Percentiles rank a stretch among this genome's conserved stretches.
These are phyloP conservation scores for Tricladium varicosporioides DNA, from an alignment of 2,329 filamentous ascomycete species.

Conservation along the genomic window DNA sequence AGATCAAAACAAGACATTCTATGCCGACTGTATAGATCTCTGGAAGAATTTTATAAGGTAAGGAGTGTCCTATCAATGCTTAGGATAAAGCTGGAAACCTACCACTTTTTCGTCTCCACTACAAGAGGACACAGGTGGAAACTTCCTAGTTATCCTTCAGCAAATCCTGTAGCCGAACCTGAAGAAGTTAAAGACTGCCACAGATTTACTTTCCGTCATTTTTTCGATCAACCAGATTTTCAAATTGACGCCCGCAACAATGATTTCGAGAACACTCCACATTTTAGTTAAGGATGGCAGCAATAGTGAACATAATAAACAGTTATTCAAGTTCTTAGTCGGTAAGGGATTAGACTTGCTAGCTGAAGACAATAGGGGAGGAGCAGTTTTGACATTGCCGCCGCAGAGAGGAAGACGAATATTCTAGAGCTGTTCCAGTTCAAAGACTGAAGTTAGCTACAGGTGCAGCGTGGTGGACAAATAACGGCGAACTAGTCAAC, in stretches of 20 bases:
- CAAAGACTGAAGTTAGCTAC: too few relatives aligned
- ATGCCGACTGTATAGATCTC: neutral
- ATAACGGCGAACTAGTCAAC: too few relatives aligned
- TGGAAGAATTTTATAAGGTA: neutral
- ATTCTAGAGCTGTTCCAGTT: slow-evolving; percentile 7
- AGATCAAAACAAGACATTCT: neutral
- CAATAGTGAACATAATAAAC: neutral
- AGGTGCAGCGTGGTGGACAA: too few relatives aligned
- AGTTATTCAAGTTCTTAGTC: neutral
- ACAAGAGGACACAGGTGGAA: neutral
- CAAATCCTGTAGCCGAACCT: neutral
- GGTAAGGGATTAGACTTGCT: slow-evolving; percentile 12
- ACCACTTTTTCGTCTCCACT: neutral
- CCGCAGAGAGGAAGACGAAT: slow-evolving; percentile 4
- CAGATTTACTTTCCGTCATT: neutral
- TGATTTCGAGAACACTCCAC: neutral
- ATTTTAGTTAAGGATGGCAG: neutral
- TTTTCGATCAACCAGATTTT: neutral
- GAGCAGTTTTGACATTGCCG: slow-evolving; percentile 9
- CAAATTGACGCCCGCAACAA: neutral
- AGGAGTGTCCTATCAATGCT: neutral
- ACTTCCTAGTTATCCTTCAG: neutral
- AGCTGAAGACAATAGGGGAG: slow-evolving; percentile 7
- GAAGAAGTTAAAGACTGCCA: neutral
- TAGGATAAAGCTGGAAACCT: neutral